phyloP scores from a whole-genome alignment of 192 early-diverging fungal genomes.

The Linnemannia schmuckeri region DNA sequence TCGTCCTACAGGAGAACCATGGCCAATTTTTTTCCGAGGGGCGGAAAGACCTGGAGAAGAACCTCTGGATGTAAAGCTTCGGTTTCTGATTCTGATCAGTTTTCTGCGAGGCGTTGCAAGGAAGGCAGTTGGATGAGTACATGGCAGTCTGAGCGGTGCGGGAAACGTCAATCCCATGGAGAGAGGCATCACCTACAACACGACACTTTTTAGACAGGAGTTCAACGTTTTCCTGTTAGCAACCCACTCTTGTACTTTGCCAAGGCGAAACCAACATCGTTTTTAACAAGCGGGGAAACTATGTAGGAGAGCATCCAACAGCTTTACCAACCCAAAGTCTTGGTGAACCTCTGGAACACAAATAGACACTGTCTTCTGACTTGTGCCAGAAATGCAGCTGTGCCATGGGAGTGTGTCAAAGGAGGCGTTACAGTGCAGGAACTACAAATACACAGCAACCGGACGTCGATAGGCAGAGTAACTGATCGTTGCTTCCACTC shows the following conservation, averaged over 20 bases:
- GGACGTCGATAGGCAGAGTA: neutral
- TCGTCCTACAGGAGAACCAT: slow-evolving; percentile 3
- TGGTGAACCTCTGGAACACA: neutral
- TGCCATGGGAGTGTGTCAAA: neutral
- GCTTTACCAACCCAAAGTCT: neutral
- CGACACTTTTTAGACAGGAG: neutral
- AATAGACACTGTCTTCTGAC: neutral
- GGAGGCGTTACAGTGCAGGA: neutral
- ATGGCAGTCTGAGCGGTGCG: neutral
- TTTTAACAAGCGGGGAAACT: neutral
- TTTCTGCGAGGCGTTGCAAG: neutral
- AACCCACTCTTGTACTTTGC: neutral
- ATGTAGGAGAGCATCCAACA: neutral
- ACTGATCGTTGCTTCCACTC: slow-evolving; percentile 26
- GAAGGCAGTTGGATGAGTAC: neutral
- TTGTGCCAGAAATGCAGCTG: neutral
- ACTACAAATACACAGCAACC: neutral
- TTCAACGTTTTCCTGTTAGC: neutral
- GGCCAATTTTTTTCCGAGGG: neutral
- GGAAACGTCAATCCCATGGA: neutral
- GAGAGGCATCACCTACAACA: neutral
- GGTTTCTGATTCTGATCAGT: neutral
- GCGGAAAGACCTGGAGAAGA: no score
- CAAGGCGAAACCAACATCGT: neutral
- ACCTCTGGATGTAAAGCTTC: neutral